Evolutionary conservation across 169 alveolate species (phyloP).

Genomic region (Fabrea salina): DNA sequence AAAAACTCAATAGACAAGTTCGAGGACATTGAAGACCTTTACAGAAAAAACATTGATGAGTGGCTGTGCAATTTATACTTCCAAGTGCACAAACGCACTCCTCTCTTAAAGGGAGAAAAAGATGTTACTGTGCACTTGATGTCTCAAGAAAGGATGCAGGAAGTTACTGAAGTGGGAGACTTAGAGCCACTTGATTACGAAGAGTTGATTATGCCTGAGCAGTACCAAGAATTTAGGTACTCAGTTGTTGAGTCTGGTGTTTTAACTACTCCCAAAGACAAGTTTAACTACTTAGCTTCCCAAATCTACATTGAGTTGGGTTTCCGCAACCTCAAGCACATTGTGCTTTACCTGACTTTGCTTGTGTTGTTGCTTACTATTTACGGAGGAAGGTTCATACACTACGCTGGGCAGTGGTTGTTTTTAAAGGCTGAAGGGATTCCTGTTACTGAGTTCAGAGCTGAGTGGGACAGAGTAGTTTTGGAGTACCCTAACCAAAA

Average conservation of each 20-base stretch:
- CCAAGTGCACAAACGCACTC: constrained; percentile 19
- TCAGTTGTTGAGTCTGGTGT: constrained; percentile 8
- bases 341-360: background rate
- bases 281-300: background rate
- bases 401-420: constrained; percentile 47
- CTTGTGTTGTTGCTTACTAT: background rate
- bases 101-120: background rate
- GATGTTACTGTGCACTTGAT: background rate
- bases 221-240: background rate
- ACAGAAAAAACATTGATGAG: constrained; percentile 57
- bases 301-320: constrained; percentile 9
- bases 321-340: background rate
- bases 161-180: background rate
- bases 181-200: background rate
- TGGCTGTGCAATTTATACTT: constrained; percentile 76
- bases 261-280: constrained; percentile 4
- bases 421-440: constrained; percentile 22
- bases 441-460: constrained; percentile 35
- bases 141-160: background rate
- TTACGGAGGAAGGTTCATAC: constrained; percentile 27
- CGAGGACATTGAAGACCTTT: constrained; percentile 58
- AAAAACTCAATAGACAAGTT: constrained; percentile 44
- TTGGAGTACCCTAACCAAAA: background rate
- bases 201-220: constrained; percentile 8
- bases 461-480: background rate